Evolutionary conservation across 768 basidiomycete species (phyloP).

Genomic region (Leccinum uliginosum): DNA sequence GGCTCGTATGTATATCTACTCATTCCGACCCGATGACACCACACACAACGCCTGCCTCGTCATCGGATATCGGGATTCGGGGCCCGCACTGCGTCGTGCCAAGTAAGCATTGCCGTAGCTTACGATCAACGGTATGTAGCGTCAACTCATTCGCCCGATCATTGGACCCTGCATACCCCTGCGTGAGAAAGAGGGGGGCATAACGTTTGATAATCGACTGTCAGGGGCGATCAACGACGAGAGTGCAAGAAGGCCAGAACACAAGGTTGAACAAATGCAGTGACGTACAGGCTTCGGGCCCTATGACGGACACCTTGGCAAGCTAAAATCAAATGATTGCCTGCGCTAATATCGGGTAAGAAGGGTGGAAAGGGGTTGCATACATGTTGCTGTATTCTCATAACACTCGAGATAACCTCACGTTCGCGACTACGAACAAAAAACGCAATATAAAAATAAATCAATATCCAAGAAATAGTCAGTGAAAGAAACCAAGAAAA

Average conservation of each 20-base stretch:
- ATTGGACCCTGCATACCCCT: not conserved
- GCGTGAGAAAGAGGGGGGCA: not conserved
- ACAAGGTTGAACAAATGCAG: not conserved
- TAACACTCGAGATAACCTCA: not conserved
- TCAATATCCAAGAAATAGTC: not conserved
- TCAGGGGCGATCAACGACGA: not conserved
- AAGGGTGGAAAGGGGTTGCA: not conserved
- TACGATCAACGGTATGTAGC: not conserved
- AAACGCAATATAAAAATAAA: not conserved
- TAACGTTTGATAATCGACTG: not conserved
- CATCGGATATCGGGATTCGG: too few species aligned
- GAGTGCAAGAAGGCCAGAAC: not conserved
- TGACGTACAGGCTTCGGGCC: not conserved
- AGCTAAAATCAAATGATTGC: not conserved
- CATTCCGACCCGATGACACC: not conserved
- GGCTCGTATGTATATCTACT: too few species aligned
- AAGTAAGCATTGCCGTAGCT: too few species aligned
- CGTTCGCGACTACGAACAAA: not conserved
- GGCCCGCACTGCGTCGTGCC: not conserved
- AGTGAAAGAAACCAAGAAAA: not conserved
- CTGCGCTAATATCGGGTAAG: not conserved
- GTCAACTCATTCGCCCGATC: not conserved
- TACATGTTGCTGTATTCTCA: not conserved
- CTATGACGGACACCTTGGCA: not conserved
- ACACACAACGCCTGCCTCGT: not conserved